Evolutionary conservation across 371 early-diverging fungal genomes (phyloP).

Genomic region (Mucor piriformis): DNA sequence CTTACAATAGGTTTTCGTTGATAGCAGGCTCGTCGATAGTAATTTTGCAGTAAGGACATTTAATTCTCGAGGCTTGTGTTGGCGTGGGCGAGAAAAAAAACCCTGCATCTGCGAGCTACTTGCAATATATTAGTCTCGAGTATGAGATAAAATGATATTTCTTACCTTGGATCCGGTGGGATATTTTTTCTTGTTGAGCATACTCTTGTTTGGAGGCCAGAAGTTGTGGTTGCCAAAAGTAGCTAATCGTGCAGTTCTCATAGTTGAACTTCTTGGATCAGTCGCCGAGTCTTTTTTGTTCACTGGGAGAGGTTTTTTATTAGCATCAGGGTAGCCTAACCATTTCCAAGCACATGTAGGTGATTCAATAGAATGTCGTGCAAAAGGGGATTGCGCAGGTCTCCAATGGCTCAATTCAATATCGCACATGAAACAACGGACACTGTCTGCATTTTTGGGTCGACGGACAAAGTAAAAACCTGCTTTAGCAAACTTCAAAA

Average conservation of each 20-base stretch:
- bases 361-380: slow-evolving; percentile 31
- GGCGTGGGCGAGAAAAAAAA: slow-evolving; percentile 33
- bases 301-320: neutral
- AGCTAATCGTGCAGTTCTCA: slow-evolving; percentile 27
- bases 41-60: slow-evolving; percentile 33
- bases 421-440: slow-evolving; percentile 39
- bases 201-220: slow-evolving; percentile 33
- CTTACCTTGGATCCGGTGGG: slow-evolving; percentile 21
- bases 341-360: slow-evolving; percentile 33
- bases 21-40: slow-evolving; percentile 10
- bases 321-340: slow-evolving; percentile 26
- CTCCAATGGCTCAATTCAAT: slow-evolving; percentile 36
- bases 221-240: slow-evolving; percentile 31
- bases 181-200: neutral
- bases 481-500: slow-evolving; percentile 35
- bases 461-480: slow-evolving; percentile 35
- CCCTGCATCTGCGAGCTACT: slow-evolving; percentile 39
- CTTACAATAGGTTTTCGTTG: slow-evolving; percentile 24
- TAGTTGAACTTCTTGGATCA: slow-evolving; percentile 6
- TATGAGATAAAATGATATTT: neutral
- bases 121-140: neutral
- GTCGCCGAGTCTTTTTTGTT: slow-evolving; percentile 1
- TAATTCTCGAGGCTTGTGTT: slow-evolving; percentile 12
- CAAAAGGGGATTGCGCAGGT: slow-evolving; percentile 21
- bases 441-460: slow-evolving; percentile 17